phyloP scores from a whole-genome alignment of 495 filamentous ascomycete genomes.

The Neurospora intermedia region DNA sequence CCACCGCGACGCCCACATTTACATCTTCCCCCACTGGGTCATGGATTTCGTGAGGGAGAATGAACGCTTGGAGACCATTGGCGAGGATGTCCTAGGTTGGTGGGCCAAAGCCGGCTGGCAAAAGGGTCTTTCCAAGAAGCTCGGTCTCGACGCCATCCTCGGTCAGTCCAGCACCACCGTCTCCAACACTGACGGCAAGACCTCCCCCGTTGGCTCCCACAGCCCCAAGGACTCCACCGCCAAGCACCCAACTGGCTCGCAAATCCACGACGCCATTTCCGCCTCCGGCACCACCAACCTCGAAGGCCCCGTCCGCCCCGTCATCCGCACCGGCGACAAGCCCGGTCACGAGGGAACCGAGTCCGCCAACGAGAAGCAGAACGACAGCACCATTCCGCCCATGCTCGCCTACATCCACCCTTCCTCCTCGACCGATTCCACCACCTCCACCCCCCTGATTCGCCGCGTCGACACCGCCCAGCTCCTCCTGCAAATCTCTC shows the following conservation, averaged over 20 bases:
- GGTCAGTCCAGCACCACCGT: constrained; percentile 7
- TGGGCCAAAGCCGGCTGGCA: constrained; percentile 95
- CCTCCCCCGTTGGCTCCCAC: constrained; percentile 1
- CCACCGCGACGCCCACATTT: constrained; percentile 82
- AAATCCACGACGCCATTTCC: background rate
- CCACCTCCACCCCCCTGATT: constrained; percentile 44
- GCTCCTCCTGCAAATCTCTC: constrained; percentile 66
- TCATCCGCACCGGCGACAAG: constrained; percentile 19
- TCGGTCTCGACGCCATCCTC: constrained; percentile 60
- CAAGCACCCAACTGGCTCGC: background rate
- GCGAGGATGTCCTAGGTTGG: constrained; percentile 87
- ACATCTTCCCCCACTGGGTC: constrained; percentile 87
- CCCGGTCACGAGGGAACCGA: constrained; percentile 6
- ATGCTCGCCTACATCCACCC: constrained; percentile 71
- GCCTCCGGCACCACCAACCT: background rate
- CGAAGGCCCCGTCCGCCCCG: constrained; percentile 2
- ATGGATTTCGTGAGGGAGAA: constrained; percentile 69
- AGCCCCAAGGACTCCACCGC: background rate
- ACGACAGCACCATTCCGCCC: constrained; percentile 55
- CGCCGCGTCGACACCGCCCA: constrained; percentile 80
- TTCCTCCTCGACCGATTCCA: constrained; percentile 11
- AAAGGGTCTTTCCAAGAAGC: constrained; percentile 62
- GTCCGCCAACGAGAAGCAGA: background rate
- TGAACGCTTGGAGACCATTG: constrained; percentile 70
- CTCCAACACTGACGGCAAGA: constrained; percentile 13